phyloP scores from a whole-genome alignment of 2,329 filamentous ascomycete species.

The Mycosphaerelloides madeirae region DNA sequence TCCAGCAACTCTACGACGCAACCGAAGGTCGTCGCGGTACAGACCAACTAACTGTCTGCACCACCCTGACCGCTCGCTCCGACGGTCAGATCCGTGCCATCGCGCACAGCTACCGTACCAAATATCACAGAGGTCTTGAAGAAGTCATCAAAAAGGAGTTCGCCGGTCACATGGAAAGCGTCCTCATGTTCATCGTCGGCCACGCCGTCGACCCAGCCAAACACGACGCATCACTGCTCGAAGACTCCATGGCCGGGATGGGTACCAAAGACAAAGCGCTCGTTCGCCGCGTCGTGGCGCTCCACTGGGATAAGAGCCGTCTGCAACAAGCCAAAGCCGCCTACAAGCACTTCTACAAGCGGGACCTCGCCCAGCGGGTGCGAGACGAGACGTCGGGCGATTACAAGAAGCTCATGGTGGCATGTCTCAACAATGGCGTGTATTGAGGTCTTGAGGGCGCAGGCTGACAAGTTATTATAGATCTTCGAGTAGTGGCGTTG shows the following conservation, averaged over 20 bases:
- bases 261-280: slow-evolving; percentile 84
- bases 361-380: slow-evolving; percentile 64
- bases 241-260: slow-evolving; percentile 78
- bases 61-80: slow-evolving; percentile 69
- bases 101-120: slow-evolving; percentile 65
- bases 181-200: slow-evolving; percentile 73
- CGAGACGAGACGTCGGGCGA: slow-evolving; percentile 74
- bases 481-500: slow-evolving; percentile 18
- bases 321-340: slow-evolving; percentile 74
- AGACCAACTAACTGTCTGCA: slow-evolving; percentile 72
- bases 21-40: slow-evolving; percentile 63
- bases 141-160: slow-evolving; percentile 76
- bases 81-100: slow-evolving; percentile 83
- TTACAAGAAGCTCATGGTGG: slow-evolving; percentile 72
- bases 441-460: not conserved
- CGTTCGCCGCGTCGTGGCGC: slow-evolving; percentile 69
- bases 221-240: slow-evolving; percentile 76
- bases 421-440: slow-evolving; percentile 31
- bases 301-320: slow-evolving; percentile 75
- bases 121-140: slow-evolving; percentile 66
- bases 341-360: slow-evolving; percentile 67
- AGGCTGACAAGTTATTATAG: slow-evolving; percentile 15
- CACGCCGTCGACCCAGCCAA: slow-evolving; percentile 74
- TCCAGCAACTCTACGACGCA: slow-evolving; percentile 69
- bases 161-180: slow-evolving; percentile 85